Evolutionary conservation across 495 filamentous ascomycete species (phyloP).

Genomic region (Cercophora newfieldiana): DNA sequence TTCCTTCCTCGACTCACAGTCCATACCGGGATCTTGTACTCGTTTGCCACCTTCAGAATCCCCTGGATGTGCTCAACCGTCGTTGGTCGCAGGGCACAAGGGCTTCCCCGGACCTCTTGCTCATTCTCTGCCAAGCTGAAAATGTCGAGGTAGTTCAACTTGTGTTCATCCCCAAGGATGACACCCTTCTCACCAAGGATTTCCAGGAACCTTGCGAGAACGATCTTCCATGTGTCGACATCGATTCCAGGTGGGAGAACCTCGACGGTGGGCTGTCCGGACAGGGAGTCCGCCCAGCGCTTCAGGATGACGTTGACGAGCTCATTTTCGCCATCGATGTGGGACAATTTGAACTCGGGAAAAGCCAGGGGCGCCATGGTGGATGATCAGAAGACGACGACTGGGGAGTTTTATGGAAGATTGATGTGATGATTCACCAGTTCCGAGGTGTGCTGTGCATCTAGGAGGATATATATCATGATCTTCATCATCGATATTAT

Average conservation of each 20-base stretch:
- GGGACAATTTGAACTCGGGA: constrained; percentile 12
- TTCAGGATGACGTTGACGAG: constrained; percentile 16
- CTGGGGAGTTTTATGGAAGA: not conserved
- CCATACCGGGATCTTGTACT: constrained; percentile 46
- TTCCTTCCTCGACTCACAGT: constrained; percentile 53
- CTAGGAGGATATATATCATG: too few relatives aligned
- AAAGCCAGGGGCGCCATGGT: constrained; percentile 13
- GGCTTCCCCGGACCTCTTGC: constrained; percentile 14
- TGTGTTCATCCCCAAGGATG: constrained; percentile 17
- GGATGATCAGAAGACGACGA: not conserved
- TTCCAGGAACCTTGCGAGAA: constrained; percentile 17
- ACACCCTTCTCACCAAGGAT: constrained; percentile 17
- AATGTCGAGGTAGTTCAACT: constrained; percentile 16
- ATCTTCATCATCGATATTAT: too few relatives aligned
- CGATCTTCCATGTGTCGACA: constrained; percentile 14
- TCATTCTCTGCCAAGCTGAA: constrained; percentile 17
- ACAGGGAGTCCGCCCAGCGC: constrained; percentile 14
- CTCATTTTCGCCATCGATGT: constrained; percentile 11
- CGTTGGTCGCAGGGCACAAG: constrained; percentile 15
- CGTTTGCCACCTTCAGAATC: constrained; percentile 34
- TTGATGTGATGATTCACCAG: not conserved
- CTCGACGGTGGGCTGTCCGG: constrained; percentile 14
- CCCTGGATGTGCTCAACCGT: constrained; percentile 16
- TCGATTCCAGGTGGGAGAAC: constrained; percentile 17
- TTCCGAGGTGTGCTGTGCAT: too few relatives aligned